Evolutionary conservation across 805 yeast species (phyloP).

Genomic region (Wickerhamiella alocasiicola): DNA sequence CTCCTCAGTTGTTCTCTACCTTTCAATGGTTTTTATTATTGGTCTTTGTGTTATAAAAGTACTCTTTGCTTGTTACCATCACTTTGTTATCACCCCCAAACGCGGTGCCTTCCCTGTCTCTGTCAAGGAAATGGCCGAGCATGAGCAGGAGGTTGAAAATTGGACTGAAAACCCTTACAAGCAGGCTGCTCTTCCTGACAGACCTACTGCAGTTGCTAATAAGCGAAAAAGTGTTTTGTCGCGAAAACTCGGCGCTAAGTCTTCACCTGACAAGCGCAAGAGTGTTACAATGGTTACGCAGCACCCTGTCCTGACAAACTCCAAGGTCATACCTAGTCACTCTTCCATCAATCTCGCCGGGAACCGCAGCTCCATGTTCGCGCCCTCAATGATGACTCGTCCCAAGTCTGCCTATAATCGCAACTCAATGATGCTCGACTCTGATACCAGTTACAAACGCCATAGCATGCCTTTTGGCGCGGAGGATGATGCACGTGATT

Average conservation of each 20-base stretch:
- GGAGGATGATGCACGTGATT: neutral
- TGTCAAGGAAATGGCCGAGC: slow-evolving; percentile 43
- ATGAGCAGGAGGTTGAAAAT: slow-evolving; percentile 59
- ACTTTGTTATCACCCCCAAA: slow-evolving; percentile 63
- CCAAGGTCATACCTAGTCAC: slow-evolving; percentile 26
- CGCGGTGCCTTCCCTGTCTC: slow-evolving; percentile 69
- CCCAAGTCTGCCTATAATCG: slow-evolving; percentile 15
- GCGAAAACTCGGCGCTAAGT: slow-evolving; percentile 15
- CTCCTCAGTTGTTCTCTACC: slow-evolving; percentile 65
- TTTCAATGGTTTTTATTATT: slow-evolving; percentile 73
- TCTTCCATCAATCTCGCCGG: slow-evolving; percentile 19
- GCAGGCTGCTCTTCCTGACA: slow-evolving; percentile 21
- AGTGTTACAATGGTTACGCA: slow-evolving; percentile 27
- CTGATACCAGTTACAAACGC: slow-evolving; percentile 23
- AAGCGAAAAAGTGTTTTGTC: slow-evolving; percentile 18
- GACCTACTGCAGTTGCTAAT: slow-evolving; percentile 33
- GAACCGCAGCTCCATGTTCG: slow-evolving; percentile 12
- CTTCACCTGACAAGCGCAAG: slow-evolving; percentile 12
- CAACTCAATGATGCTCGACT: slow-evolving; percentile 1
- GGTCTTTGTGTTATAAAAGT: slow-evolving; percentile 70
- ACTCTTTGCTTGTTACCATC: slow-evolving; percentile 74
- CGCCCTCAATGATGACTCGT: slow-evolving; percentile 19
- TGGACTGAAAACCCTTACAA: slow-evolving; percentile 63
- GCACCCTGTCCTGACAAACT: slow-evolving; percentile 23
- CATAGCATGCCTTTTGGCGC: slow-evolving; percentile 3